Evolutionary conservation across 2,329 filamentous ascomycete species (phyloP), one percentile per base, ranked within the genome.

Genomic region (Neonectria sp.): DNA sequence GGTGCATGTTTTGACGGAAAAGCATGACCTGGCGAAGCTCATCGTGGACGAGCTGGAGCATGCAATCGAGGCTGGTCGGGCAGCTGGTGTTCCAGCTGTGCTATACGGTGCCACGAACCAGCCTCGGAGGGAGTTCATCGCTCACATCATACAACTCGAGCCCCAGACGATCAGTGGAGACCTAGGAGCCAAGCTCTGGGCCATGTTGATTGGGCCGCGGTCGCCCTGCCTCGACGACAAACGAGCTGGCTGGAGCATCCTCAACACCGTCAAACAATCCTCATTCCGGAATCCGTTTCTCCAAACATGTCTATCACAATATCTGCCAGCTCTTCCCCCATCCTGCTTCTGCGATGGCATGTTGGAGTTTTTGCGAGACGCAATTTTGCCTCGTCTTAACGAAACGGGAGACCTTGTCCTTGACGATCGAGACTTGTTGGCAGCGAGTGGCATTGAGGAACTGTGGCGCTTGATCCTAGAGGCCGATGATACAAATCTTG

Each of bases 381-480:
- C 82, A 12, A 79, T 90, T 15, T 66, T 86, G 33, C 82, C 83
- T 6, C 81, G 86, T 45, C 80, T 89, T 6, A 83, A 84, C 37
- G 82, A 85, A 37, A 71, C 76, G 6, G 76, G 78, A 27, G 83
- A 83, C 25, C 82, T 86, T 55, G 76, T 85, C 24, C 79, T 90
- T 25, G 85, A 88, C 62, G 86, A 88, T 52, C 82, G 85, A 8
- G 81, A 84, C n/a, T 81, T 84, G 12, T 77, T 89, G 31, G 82
- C 86, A 71, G 86, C 84, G 68, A 87, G 80, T 70, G 88, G 82
- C 29, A 84, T 88, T 49, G 92, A 96, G 72, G 88, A 95, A 64
- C 83, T 97, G n/a, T 97, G 95, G 95, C 89, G 90, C 27, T 89
- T 97, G 73, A 90, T 95, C 37, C 82, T 97, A 60, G 91, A 88